Conservation (phyloP, 371 early-diverging fungal genomes). For the Mycotypha africana region DNA sequence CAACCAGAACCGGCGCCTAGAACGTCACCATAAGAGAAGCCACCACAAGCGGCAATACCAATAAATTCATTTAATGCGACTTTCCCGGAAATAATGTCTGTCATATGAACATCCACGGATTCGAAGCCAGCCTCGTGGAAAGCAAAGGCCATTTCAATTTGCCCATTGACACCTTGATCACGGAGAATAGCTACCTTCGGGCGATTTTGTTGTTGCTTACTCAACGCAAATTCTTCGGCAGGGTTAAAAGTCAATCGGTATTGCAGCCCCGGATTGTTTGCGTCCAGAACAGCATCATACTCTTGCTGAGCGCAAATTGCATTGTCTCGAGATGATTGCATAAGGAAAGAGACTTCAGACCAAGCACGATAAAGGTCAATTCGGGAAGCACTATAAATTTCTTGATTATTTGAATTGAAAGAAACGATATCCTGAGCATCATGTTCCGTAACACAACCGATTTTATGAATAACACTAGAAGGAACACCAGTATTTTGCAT, state of each 20-base stretch:
- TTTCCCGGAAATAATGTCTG: conserved; percentile 78
- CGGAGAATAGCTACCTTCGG: conserved; percentile 92
- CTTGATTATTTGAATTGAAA: conserved; percentile 31
- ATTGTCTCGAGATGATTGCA: conserved; percentile 90
- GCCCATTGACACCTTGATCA: conserved; percentile 96
- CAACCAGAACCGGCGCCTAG: conserved; percentile 96
- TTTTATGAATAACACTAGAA: conserved; percentile 44
- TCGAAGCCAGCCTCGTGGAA: conserved; percentile 91
- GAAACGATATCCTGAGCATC: conserved; percentile 41
- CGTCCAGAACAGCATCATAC: conserved; percentile 64
- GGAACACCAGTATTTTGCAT: conserved; percentile 56
- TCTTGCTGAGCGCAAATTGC: conserved; percentile 83
- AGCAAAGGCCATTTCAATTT: conserved; percentile 90
- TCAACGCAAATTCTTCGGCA: conserved; percentile 36
- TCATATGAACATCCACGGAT: conserved; percentile 96
- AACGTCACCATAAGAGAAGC: conserved; percentile 97
- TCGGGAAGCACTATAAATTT: conserved; percentile 49
- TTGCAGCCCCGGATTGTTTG: conserved; percentile 71
- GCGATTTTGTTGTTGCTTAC: conserved; percentile 15
- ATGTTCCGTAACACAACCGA: conserved; percentile 56
- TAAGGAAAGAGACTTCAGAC: conserved; percentile 86
- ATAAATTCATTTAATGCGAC: conserved; percentile 66
- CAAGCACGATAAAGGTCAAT: conserved; percentile 74
- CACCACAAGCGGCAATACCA: conserved; percentile 94
- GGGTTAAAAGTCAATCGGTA: conserved; percentile 78